phyloP scores from a whole-genome alignment of 208 protist genomes.

The Trypanosoma melophagium region DNA sequence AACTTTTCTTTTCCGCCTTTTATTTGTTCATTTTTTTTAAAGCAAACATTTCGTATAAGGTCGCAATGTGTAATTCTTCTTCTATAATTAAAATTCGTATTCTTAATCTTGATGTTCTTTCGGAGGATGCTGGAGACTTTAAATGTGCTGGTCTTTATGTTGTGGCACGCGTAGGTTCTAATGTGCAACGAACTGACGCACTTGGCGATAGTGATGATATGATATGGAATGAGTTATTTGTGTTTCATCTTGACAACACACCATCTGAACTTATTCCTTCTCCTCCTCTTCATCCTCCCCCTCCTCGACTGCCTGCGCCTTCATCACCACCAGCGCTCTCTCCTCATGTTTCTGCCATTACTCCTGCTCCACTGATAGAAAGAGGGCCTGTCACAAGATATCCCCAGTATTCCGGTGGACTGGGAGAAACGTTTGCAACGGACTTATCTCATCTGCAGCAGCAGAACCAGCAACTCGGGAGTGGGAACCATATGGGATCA shows the following conservation, averaged over 20 bases:
- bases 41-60: background rate
- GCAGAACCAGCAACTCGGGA: background rate
- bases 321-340: too few relatives aligned
- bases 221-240: constrained; percentile 59
- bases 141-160: constrained; percentile 61
- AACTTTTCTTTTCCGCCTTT: background rate
- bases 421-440: background rate
- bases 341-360: too few relatives aligned
- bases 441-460: background rate
- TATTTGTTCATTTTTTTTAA: background rate
- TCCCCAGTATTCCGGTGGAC: too few relatives aligned
- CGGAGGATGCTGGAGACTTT: constrained; percentile 35
- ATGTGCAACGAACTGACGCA: constrained; percentile 43
- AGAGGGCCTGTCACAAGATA: too few relatives aligned
- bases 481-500: background rate
- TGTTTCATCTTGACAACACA: constrained; percentile 23
- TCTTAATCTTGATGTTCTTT: constrained; percentile 36
- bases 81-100: constrained; percentile 39
- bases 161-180: constrained; percentile 43
- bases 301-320: background rate
- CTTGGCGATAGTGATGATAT: constrained; percentile 25
- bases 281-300: background rate
- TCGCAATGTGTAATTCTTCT: background rate
- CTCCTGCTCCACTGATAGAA: too few relatives aligned
- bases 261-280: background rate